Evolutionary conservation across 768 basidiomycete species (phyloP).

Genomic region (Tephrocybe sp.): DNA sequence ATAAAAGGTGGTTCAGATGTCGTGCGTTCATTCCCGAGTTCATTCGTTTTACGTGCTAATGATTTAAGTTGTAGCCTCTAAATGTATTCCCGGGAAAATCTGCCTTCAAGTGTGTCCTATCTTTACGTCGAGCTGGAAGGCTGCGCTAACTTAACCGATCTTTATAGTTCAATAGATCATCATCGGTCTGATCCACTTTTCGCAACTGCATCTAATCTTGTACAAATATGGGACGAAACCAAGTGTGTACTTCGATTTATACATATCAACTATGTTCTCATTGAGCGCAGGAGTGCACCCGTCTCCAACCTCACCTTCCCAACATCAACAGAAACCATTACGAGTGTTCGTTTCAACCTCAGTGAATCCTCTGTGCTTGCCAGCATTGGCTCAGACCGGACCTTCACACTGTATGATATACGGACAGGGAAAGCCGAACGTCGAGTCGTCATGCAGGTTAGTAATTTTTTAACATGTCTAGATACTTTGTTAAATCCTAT

Average conservation of each 20-base stretch:
- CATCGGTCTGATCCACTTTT: slow-evolving; percentile 88
- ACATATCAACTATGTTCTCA: slow-evolving; percentile 2
- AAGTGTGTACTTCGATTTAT: slow-evolving; percentile 50
- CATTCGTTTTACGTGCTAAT: not conserved
- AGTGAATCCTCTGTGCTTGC: slow-evolving; percentile 95
- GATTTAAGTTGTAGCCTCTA: slow-evolving; percentile 47
- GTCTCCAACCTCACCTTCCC: slow-evolving; percentile 87
- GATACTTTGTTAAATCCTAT: not conserved
- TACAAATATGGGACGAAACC: slow-evolving; percentile 98
- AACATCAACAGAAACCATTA: slow-evolving; percentile 85
- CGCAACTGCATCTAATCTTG: slow-evolving; percentile 88
- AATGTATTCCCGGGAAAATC: slow-evolving; percentile 82
- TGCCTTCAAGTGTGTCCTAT: slow-evolving; percentile 76
- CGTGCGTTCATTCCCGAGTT: slow-evolving; percentile 24
- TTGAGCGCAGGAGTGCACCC: slow-evolving; percentile 62
- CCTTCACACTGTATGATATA: slow-evolving; percentile 95
- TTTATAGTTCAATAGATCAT: slow-evolving; percentile 84
- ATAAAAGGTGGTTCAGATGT: slow-evolving; percentile 28
- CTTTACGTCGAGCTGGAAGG: not conserved
- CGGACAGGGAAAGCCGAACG: slow-evolving; percentile 95
- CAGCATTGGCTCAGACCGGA: slow-evolving; percentile 90
- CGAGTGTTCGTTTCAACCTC: slow-evolving; percentile 87
- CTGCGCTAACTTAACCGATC: slow-evolving; percentile 6
- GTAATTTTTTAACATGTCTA: slow-evolving; percentile 6
- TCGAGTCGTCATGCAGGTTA: slow-evolving; percentile 83